These are phyloP conservation scores for Candida maesae DNA, from an alignment of 805 yeast species.

Conservation along the genomic window DNA sequence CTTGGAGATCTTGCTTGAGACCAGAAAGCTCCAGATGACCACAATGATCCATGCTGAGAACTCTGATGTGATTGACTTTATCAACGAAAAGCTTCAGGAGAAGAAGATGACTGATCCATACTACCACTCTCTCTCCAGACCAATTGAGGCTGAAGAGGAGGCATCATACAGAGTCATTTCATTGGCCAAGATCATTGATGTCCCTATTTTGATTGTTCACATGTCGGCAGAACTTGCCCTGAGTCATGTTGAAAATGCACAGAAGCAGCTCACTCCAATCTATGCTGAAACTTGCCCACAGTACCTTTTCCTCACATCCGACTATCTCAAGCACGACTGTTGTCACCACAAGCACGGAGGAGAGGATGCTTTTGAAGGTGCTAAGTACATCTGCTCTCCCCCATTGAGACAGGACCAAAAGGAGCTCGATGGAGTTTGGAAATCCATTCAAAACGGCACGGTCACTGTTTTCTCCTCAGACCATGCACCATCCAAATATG, in stretches of 20 bases:
- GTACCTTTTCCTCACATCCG: conserved; percentile 41
- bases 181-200: conserved; percentile 40
- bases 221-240: conserved; percentile 43
- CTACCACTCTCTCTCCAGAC: conserved; percentile 44
- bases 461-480: conserved; percentile 44
- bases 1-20: conserved; percentile 35
- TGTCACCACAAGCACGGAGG: conserved; percentile 24
- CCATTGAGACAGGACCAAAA: conserved; percentile 39
- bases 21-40: conserved; percentile 40
- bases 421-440: conserved; percentile 44
- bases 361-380: conserved; percentile 40
- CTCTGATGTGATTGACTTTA: conserved; percentile 41
- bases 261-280: conserved; percentile 38
- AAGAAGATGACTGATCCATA: conserved; percentile 38
- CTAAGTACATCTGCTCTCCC: conserved; percentile 48
- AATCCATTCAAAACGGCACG: conserved; percentile 42
- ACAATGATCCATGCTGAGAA: conserved; percentile 53
- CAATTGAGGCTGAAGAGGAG: conserved; percentile 44
- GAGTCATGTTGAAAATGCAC: conserved; percentile 39
- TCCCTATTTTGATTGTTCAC: conserved; percentile 45
- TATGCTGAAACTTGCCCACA: conserved; percentile 51
- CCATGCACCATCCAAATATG: conserved; percentile 44
- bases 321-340: conserved; percentile 29
- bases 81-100: conserved; percentile 37
- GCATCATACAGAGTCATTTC: conserved; percentile 46